Evolutionary conservation across 306 rosid species (phyloP), one percentile per base, ranked within the genome.

Genomic region (Dalbergia oliveri): DNA sequence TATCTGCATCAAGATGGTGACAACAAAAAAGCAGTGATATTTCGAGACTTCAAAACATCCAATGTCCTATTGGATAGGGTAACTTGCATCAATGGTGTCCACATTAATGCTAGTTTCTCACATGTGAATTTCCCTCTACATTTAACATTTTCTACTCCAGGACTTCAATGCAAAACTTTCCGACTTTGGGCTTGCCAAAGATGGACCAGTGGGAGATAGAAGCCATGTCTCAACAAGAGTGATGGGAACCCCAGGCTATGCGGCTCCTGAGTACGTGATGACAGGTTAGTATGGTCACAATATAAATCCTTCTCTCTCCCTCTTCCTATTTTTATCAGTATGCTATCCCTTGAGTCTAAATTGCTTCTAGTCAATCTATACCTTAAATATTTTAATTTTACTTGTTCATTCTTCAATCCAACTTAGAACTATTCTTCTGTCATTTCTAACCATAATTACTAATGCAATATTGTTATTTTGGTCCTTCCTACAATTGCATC

Each of bases 171-270:
- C 90, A 53, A 93, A 87, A 68, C 97, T 93, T 67, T 89, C 88
- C 11, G 97, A 93, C 74, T 93, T 91, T 39, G 94, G 96, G 4
- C 87, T 92, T 0, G 93, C 92, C 0, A 88, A 66, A 76, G 93
- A 92, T 78, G 95, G 88, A 65, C 95, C 91, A 0, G 79, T 66
- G 26, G 96, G 92, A 13, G 91, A 84, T 31, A 61, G 19, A n/a
- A 89, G 89, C 23, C 96, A 88, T 53, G 87, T 89, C 2, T 86
- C 97, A 33, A 93, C 94, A 31, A 58, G 83, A 60, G 90, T 90
- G 8, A 73, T 89, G 85, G 92, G 94, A 70, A 89, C 97, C 3
- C 73, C 79, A 6, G 97, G 94, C 7, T 92, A 92, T 61, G 91
- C 88, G 0, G 93, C 93, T 15, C 93, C 95, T 0, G 95, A 92